Evolutionary conservation across 2,329 filamentous ascomycete genomes (phyloP), one percentile per base, ranked within the genome.

Genomic region (Fusarium musae): DNA sequence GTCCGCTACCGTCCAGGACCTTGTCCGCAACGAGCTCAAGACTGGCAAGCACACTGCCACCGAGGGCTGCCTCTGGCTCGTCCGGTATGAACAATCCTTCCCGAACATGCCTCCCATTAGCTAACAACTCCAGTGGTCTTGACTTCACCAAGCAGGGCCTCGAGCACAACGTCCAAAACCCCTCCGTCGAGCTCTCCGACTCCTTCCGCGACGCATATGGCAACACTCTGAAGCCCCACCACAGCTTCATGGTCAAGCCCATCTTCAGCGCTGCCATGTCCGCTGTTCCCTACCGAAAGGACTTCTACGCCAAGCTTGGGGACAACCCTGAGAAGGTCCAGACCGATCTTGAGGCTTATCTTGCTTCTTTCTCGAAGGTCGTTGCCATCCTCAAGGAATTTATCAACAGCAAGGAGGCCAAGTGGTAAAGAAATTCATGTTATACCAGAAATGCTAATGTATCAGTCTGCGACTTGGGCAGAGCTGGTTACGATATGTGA

Each of bases 261-360:
- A 88, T 98, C 80, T 98, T 98, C 89, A 93, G 89, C 78, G 93
- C 95, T 70, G 96, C 96, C 82, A 97, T 99, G 95, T 90, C 90
- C 77, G 95, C 95, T 23, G 96, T 93, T 76, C 96, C 96, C 4
- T 97, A 98, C 88, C 91, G 96, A 77, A 94, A 93, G 82, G 93
- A 96, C 83, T 98, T 99, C 82, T 98, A 98, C 82, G 84, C 84
- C 74, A 97, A 98, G 89, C 87, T 99, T 47, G 95, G 93, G 42
- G 85, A 86, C 26, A 89, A 93, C 79, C 83, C 88, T 43, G 84
- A 80, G 36, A 89, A 92, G 83, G 92, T 96, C 54, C 78, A 87
- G 50, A 80, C 83, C 62, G 90, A 93, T 79, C 83, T 98, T 78
- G 84, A 87, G 76, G 84, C 85, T 72, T 98, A 96, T 88, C 86